These are phyloP conservation scores for Ascochyta lentis DNA, from an alignment of 2,329 filamentous ascomycete genomes.

Conservation along the genomic window DNA sequence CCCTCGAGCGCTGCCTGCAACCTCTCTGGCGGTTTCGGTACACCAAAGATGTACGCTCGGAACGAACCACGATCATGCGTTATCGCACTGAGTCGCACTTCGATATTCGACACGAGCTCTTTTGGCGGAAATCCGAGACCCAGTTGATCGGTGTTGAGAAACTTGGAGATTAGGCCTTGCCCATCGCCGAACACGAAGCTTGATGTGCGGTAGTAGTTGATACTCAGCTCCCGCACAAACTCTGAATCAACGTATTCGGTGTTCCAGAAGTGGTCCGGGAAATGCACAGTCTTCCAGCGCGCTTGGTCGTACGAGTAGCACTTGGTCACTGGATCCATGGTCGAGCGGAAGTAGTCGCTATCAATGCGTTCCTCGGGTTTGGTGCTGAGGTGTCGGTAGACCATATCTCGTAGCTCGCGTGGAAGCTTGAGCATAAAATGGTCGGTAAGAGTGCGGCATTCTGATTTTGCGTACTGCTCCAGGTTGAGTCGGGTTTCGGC, in stretches of 20 bases:
- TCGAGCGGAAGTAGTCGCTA: slow-evolving; percentile 30
- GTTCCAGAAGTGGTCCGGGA: slow-evolving; percentile 27
- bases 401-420: slow-evolving; percentile 29
- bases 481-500: slow-evolving; percentile 7
- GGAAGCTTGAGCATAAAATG: slow-evolving; percentile 20
- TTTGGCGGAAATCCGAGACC: slow-evolving; percentile 15
- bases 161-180: slow-evolving; percentile 22
- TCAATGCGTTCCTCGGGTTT: slow-evolving; percentile 19
- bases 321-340: slow-evolving; percentile 23
- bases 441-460: slow-evolving; percentile 21
- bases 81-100: slow-evolving; percentile 26
- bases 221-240: slow-evolving; percentile 22
- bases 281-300: slow-evolving; percentile 27
- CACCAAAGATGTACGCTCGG: slow-evolving; percentile 29
- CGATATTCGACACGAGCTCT: slow-evolving; percentile 19
- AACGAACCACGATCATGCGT: slow-evolving; percentile 26
- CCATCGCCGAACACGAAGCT: slow-evolving; percentile 29
- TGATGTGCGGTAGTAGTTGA: slow-evolving; percentile 29
- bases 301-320: slow-evolving; percentile 24
- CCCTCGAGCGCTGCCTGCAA: slow-evolving; percentile 23
- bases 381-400: slow-evolving; percentile 24
- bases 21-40: slow-evolving; percentile 23
- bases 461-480: slow-evolving; percentile 20
- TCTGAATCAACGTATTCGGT: slow-evolving; percentile 6
- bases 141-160: slow-evolving; percentile 25